phyloP scores from a whole-genome alignment of 2,329 filamentous ascomycete genomes.

The Monilinia fructigena region DNA sequence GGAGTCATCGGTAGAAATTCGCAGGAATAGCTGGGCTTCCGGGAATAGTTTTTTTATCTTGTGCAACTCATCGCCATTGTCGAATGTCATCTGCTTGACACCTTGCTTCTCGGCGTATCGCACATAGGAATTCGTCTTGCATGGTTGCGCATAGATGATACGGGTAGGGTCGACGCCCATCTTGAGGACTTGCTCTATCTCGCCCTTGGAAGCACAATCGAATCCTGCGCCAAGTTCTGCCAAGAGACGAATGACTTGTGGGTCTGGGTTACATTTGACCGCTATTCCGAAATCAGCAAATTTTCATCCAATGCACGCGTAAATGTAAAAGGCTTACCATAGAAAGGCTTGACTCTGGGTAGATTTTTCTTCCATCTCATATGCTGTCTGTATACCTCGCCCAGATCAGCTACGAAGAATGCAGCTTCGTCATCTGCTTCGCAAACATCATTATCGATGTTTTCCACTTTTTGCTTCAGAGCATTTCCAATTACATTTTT shows the following conservation, averaged over 20 bases:
- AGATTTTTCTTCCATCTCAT: slow-evolving; percentile 96
- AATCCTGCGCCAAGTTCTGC: slow-evolving; percentile 89
- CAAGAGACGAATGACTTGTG: slow-evolving; percentile 82
- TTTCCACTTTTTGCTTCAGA: slow-evolving; percentile 79
- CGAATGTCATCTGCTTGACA: slow-evolving; percentile 98
- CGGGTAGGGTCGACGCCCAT: slow-evolving; percentile 82
- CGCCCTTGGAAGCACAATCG: slow-evolving; percentile 95
- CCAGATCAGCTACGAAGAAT: slow-evolving; percentile 97
- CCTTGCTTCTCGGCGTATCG: slow-evolving; percentile 80
- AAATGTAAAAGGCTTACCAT: slow-evolving; percentile 60
- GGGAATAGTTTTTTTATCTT: slow-evolving; percentile 95
- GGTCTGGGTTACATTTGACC: slow-evolving; percentile 98
- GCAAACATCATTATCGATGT: slow-evolving; percentile 83
- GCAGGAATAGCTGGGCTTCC: slow-evolving; percentile 84
- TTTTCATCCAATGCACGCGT: neutral
- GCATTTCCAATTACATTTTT: slow-evolving; percentile 85
- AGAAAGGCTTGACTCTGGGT: slow-evolving; percentile 90
- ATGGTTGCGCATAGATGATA: slow-evolving; percentile 98
- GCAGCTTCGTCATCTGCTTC: slow-evolving; percentile 93
- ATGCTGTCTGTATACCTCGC: slow-evolving; percentile 98
- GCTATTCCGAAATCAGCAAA: slow-evolving; percentile 51
- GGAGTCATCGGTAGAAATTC: slow-evolving; percentile 95
- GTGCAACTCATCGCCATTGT: slow-evolving; percentile 96
- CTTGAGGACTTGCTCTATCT: slow-evolving; percentile 87
- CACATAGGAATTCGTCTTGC: slow-evolving; percentile 98